These are phyloP conservation scores for Colletotrichum tamarilloi DNA, from an alignment of 2,329 filamentous ascomycete species.

Conservation along the genomic window DNA sequence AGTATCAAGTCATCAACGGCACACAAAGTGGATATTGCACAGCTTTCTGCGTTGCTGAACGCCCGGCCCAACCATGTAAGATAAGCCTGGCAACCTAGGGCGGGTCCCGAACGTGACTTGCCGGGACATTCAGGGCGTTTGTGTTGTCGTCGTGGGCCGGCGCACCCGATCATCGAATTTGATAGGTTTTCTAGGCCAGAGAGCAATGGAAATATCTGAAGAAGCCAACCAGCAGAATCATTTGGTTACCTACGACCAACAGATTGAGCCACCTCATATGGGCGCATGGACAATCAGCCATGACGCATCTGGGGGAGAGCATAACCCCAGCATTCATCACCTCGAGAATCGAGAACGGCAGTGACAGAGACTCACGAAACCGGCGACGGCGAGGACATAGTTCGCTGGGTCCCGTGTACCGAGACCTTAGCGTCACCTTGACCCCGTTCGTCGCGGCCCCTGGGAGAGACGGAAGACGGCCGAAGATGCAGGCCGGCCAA, in stretches of 20 bases:
- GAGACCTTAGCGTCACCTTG: conserved; percentile 2
- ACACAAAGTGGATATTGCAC: conserved; percentile 12
- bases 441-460: background rate
- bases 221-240: background rate
- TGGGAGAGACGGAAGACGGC: background rate
- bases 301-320: background rate
- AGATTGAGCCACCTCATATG: background rate
- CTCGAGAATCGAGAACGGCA: background rate
- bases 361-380: background rate
- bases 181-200: background rate
- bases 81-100: conserved; percentile 2
- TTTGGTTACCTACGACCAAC: background rate
- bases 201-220: background rate
- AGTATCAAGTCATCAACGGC: background rate
- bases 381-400: background rate
- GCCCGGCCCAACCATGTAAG: background rate
- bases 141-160: conserved; percentile 29
- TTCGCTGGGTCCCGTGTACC: background rate
- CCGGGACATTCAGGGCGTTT: conserved; percentile 26
- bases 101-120: background rate
- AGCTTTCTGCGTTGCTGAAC: background rate
- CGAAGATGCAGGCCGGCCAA: background rate
- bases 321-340: background rate
- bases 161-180: conserved; percentile 2
- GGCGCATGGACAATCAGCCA: background rate